These are phyloP conservation scores for Sherardia arvensis DNA, from an alignment of 257 asterid species.

Conservation along the genomic window DNA sequence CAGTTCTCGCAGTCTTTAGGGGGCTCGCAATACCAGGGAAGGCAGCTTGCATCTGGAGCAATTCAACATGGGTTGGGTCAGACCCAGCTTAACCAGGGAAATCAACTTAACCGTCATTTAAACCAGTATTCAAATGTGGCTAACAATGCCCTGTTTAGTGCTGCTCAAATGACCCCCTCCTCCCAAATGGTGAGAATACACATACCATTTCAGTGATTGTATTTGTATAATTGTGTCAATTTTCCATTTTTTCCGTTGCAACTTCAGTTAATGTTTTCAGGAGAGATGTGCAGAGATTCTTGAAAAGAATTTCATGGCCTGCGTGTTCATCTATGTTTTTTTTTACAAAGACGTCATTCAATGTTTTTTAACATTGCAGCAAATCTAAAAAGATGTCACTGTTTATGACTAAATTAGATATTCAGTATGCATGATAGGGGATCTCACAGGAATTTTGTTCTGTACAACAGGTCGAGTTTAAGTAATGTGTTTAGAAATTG, in stretches of 20 bases:
- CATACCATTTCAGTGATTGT: neutral
- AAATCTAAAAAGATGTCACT: neutral
- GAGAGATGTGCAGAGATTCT: no score
- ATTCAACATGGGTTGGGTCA: constrained; percentile 66
- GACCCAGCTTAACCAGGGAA: constrained; percentile 80
- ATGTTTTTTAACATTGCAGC: no score
- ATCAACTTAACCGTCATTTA: constrained; percentile 77
- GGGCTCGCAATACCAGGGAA: constrained; percentile 71
- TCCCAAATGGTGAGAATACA: constrained; percentile 64
- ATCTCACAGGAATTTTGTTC: no score
- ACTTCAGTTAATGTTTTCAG: neutral
- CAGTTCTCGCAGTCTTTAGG: constrained; percentile 83
- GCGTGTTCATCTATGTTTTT: neutral
- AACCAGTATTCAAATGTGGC: constrained; percentile 85
- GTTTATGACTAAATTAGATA: no score
- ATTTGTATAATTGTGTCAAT: neutral
- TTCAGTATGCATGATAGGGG: no score
- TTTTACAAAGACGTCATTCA: neutral
- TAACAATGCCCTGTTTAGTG: constrained; percentile 76
- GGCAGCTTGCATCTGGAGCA: constrained; percentile 74
- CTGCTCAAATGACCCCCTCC: constrained; percentile 72
- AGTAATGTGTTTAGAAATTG: no score
- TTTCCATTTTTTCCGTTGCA: neutral
- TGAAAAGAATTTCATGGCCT: neutral
- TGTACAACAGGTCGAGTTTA: no score